Conservation (phyloP, 306 rosid species). For the Cucurbita argyrosperma region DNA sequence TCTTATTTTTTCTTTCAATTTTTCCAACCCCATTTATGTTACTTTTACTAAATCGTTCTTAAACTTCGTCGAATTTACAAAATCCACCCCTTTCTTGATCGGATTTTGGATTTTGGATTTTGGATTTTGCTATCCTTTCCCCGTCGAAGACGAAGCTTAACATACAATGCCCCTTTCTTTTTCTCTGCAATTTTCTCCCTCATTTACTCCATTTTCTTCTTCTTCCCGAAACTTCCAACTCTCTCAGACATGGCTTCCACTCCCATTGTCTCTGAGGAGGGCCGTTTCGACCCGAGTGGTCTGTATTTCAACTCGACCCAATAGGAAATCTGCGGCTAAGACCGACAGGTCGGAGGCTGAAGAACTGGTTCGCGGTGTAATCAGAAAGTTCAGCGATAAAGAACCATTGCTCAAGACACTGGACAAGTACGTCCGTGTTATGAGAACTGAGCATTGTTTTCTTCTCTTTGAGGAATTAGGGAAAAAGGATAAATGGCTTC, state of each 20-base stretch:
- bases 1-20: background rate
- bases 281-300: slow-evolving; percentile 19
- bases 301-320: slow-evolving; percentile 23
- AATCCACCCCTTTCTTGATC: background rate
- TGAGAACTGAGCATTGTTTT: slow-evolving; percentile 80
- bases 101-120: background rate
- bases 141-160: background rate
- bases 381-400: slow-evolving; percentile 42
- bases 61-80: background rate
- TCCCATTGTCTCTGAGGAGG: background rate
- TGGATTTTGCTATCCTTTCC: background rate
- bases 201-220: slow-evolving; percentile 13
- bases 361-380: slow-evolving; percentile 44
- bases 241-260: slow-evolving; percentile 17
- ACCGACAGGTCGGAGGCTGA: slow-evolving; percentile 35
- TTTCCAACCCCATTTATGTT: background rate
- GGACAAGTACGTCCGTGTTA: slow-evolving; percentile 48
- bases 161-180: slow-evolving; percentile 18
- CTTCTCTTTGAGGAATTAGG: slow-evolving; percentile 75
- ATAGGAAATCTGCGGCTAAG: slow-evolving; percentile 11
- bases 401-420: slow-evolving; percentile 64
- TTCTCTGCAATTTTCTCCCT: slow-evolving; percentile 15
- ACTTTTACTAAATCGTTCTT: background rate
- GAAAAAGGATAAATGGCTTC: slow-evolving; percentile 61
- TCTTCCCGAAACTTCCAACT: slow-evolving; percentile 11